Percentiles rank a stretch among this genome's conserved stretches.
These are phyloP conservation scores for Lomentospora prolificans DNA, from an alignment of 2,329 filamentous ascomycete species.

Conservation along the genomic window DNA sequence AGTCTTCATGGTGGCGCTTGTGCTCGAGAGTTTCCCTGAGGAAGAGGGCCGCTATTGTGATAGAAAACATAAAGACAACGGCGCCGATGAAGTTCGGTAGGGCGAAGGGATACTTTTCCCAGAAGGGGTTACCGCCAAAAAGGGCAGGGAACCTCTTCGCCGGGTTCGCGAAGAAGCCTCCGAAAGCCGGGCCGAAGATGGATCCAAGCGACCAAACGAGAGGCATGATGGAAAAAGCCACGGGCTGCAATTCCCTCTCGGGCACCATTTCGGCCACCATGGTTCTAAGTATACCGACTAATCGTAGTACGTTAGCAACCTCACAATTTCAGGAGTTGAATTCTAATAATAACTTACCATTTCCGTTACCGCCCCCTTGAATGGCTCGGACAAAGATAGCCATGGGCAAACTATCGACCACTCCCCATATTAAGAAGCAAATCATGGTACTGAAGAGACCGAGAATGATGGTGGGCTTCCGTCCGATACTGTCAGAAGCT, in stretches of 20 bases:
- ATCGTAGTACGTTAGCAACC: neutral
- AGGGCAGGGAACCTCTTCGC: slow-evolving; percentile 61
- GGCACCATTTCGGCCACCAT: slow-evolving; percentile 91
- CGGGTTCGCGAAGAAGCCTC: slow-evolving; percentile 77
- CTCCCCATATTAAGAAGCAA: slow-evolving; percentile 72
- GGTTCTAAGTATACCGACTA: slow-evolving; percentile 81
- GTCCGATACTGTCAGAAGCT: slow-evolving; percentile 67
- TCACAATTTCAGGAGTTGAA: neutral
- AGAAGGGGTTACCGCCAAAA: slow-evolving; percentile 57
- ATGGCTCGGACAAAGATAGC: slow-evolving; percentile 68
- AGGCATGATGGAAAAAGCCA: slow-evolving; percentile 89
- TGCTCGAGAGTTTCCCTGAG: slow-evolving; percentile 76
- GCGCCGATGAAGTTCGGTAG: slow-evolving; percentile 76
- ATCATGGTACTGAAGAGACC: slow-evolving; percentile 72
- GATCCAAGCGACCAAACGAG: slow-evolving; percentile 79
- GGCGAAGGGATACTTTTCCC: slow-evolving; percentile 70
- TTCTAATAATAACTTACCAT: no score
- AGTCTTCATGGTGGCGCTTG: slow-evolving; percentile 59
- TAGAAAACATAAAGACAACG: slow-evolving; percentile 67
- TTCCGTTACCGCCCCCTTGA: slow-evolving; percentile 80
- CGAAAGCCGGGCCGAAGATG: slow-evolving; percentile 80
- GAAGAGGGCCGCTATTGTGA: slow-evolving; percentile 66
- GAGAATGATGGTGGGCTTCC: slow-evolving; percentile 70
- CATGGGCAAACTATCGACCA: slow-evolving; percentile 71
- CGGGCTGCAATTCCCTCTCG: slow-evolving; percentile 73